Percentiles rank a stretch among this genome's conserved stretches.
Evolutionary conservation across 768 basidiomycete species (phyloP).

Genomic region (Auricularia heimuer): DNA sequence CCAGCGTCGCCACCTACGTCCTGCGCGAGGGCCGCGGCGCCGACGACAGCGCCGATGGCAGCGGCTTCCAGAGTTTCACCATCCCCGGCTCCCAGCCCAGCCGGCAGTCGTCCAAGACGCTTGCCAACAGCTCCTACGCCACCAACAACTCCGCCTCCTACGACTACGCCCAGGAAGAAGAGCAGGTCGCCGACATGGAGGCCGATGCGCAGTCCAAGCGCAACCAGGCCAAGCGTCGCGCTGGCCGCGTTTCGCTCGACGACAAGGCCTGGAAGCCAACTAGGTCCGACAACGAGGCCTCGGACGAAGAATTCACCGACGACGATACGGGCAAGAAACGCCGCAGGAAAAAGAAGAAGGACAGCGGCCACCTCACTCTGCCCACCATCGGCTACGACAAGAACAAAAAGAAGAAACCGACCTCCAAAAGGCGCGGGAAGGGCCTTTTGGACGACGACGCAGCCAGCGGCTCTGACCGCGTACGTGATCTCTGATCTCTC

Average conservation of each 20-base stretch:
- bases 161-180: conserved; percentile 71
- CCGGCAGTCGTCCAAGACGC: conserved; percentile 4
- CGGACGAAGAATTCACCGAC: conserved; percentile 46
- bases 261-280: conserved; percentile 67
- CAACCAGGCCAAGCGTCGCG: conserved; percentile 12
- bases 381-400: conserved; percentile 62
- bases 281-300: conserved; percentile 55
- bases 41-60: conserved; percentile 35
- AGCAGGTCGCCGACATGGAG: conserved; percentile 15
- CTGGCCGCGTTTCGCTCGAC: conserved; percentile 53
- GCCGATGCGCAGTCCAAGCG: conserved; percentile 37
- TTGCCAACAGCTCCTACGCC: conserved; percentile 14
- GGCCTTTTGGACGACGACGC: conserved; percentile 3
- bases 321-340: conserved; percentile 44
- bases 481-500: background rate
- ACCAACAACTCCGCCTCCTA: conserved; percentile 39
- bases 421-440: conserved; percentile 26
- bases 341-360: conserved; percentile 40
- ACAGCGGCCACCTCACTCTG: conserved; percentile 48
- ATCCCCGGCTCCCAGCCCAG: conserved; percentile 21
- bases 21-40: conserved; percentile 40
- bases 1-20: conserved; percentile 43
- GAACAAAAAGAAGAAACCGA: conserved; percentile 42
- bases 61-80: conserved; percentile 21
- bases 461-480: background rate